Evolutionary conservation across 2,329 filamentous ascomycete species (phyloP), one percentile per base, ranked within the genome.

Genomic region (Ascochyta pisi): DNA sequence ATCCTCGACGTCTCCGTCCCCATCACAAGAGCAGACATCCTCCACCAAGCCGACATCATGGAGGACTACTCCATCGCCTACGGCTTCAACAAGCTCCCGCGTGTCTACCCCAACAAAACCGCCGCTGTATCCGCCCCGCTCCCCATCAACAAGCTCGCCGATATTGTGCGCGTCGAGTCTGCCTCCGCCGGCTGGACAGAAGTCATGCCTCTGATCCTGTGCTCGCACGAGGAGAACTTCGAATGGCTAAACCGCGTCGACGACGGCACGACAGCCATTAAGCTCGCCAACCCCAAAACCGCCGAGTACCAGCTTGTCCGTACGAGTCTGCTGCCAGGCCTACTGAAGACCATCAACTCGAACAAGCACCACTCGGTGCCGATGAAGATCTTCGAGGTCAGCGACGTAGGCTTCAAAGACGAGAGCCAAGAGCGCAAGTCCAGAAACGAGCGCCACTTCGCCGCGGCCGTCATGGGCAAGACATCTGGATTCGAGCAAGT

Each of bases 201-300:
- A 80, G 94, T 96, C 52, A 89, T 99, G 85, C 94, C 95, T 24
- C 83, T 99, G 26, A 98, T 96, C 65, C 86, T 99, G 51, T 99
- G 95, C 83, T 96, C 92, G 41, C 92, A 97, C 76, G 94, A 98
- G 71, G 95, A 99, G 83, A 99, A 99, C 81, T 99, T 98, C 76
- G 89, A 84, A 57, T 97, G 91, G 90, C 82, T 99, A 47, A 96
- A 96, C 79, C 89, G 92, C 71, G 87, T 88, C 71, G 93, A 97
- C 65, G 90, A 96, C 68, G 91, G 91, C 62, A 88, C 84, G 55
- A 92, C 89, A 0, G 92, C 91, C 26, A 86, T 97, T 64, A 88
- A 87, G 67, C 88, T 97, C 37, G 91, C 91, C 62, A 97, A 97
- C 76, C 93, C 93, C 52, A 97, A 97, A 82, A 96, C 92, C 0